phyloP scores from a whole-genome alignment of 192 early-diverging fungal genomes.

The Jimgerdemannia lactiflua region DNA sequence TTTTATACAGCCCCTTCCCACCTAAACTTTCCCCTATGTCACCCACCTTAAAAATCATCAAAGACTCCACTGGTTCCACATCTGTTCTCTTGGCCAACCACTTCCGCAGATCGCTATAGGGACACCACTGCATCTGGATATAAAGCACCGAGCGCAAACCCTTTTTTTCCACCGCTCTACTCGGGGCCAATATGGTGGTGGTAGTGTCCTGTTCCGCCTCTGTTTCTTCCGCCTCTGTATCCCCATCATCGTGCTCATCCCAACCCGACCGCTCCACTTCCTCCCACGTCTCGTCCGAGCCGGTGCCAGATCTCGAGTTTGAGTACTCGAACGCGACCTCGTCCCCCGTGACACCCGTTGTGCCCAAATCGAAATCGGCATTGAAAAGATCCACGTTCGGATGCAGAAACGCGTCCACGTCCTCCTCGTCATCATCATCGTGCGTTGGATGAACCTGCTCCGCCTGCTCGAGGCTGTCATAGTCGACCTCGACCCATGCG shows the following conservation, averaged over 20 bases:
- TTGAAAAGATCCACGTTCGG: slow-evolving; percentile 53
- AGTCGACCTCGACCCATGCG: slow-evolving; percentile 83
- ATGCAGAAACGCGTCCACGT: slow-evolving; percentile 60
- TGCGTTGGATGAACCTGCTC: not conserved
- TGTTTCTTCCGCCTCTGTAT: not conserved
- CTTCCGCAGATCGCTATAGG: not conserved
- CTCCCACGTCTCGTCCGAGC: not conserved
- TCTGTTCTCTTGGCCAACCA: not conserved
- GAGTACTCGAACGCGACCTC: not conserved
- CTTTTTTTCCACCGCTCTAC: not conserved
- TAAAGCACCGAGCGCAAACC: not conserved
- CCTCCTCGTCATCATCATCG: not conserved
- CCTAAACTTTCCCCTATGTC: not conserved
- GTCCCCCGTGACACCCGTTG: slow-evolving; percentile 23
- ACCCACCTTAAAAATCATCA: not conserved
- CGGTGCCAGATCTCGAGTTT: not conserved
- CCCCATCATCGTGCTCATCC: not conserved
- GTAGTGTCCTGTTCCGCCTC: not conserved
- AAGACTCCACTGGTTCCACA: not conserved
- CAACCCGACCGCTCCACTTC: not conserved
- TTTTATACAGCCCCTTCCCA: not conserved
- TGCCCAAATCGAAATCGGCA: slow-evolving; percentile 79
- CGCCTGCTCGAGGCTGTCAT: not conserved
- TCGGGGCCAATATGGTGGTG: too few relatives aligned
- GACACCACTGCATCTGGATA: not conserved